Evolutionary conservation across 306 rosid species (phyloP).

Genomic region (Pterocarpus santalinus): DNA sequence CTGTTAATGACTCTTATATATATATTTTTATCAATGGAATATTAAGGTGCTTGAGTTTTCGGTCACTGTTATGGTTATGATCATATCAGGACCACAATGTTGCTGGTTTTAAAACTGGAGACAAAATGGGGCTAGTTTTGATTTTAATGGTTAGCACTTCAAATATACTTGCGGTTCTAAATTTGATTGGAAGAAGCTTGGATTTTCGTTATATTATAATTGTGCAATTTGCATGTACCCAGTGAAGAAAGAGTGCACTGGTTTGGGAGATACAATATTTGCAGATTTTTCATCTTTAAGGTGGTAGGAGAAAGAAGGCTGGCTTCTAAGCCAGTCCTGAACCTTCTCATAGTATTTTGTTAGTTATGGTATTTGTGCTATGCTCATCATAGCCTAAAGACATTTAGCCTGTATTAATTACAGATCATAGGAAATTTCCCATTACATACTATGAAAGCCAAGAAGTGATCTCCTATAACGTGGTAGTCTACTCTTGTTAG

Average conservation of each 20-base stretch:
- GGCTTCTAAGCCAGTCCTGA: too few species aligned
- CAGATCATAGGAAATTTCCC: too few species aligned
- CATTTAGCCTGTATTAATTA: too few species aligned
- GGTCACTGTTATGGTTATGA: neutral
- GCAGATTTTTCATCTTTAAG: neutral
- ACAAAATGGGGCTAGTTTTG: too few species aligned
- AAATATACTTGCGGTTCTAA: neutral
- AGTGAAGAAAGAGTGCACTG: neutral
- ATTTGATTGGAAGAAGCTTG: neutral
- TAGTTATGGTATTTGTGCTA: too few species aligned
- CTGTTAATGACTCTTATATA: too few species aligned
- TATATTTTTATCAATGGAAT: neutral
- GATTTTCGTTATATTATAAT: neutral
- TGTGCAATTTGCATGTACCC: neutral
- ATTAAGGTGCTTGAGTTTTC: neutral
- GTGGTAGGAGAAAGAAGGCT: too few species aligned
- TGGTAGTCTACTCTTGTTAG: too few species aligned
- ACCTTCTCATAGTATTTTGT: too few species aligned
- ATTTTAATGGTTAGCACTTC: neutral
- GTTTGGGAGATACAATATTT: neutral
- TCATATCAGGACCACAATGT: neutral
- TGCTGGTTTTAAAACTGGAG: neutral
- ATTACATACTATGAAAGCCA: too few species aligned
- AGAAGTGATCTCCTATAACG: too few species aligned
- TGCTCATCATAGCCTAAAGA: too few species aligned